phyloP scores from a whole-genome alignment of 495 filamentous ascomycete species.

The Aspergillus ostianus region DNA sequence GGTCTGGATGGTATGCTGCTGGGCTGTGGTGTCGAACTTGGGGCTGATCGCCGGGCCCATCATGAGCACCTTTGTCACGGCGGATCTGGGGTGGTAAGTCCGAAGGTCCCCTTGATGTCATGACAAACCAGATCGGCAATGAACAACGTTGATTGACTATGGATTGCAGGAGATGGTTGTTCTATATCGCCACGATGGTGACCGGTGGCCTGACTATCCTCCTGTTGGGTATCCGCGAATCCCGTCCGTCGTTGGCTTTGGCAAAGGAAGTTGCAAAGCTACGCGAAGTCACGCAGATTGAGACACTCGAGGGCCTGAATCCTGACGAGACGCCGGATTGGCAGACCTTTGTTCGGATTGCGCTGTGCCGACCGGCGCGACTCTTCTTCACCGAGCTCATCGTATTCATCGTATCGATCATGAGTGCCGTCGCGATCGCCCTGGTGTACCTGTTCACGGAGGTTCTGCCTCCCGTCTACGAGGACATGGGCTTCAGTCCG shows the following conservation, averaged over 20 bases:
- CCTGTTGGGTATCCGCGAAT: slow-evolving; percentile 40
- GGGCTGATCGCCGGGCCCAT: slow-evolving; percentile 47
- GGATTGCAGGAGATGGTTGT: slow-evolving; percentile 28
- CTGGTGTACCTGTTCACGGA: slow-evolving; percentile 58
- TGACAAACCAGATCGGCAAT: slow-evolving; percentile 26
- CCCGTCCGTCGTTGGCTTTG: slow-evolving; percentile 42
- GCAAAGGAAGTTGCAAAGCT: slow-evolving; percentile 31
- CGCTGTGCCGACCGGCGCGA: slow-evolving; percentile 41
- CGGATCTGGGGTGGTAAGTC: slow-evolving; percentile 33
- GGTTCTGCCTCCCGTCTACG: slow-evolving; percentile 47
- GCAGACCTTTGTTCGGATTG: slow-evolving; percentile 35
- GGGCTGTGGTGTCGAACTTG: slow-evolving; percentile 43
- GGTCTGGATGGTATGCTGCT: slow-evolving; percentile 50
- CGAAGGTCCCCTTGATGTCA: not conserved
- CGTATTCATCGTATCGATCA: slow-evolving; percentile 44
- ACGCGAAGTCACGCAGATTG: slow-evolving; percentile 23
- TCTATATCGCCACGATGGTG: slow-evolving; percentile 42
- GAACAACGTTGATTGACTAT: not conserved
- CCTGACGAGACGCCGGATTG: slow-evolving; percentile 43
- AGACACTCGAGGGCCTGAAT: slow-evolving; percentile 31
- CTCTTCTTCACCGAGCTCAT: slow-evolving; percentile 52
- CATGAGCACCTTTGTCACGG: slow-evolving; percentile 41
- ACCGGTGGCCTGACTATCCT: slow-evolving; percentile 32
- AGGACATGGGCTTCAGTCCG: slow-evolving; percentile 38
- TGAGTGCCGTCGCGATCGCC: slow-evolving; percentile 45